These are phyloP conservation scores for Cerioporus squamosus DNA, from an alignment of 1,284 basidiomycete species.

Conservation along the genomic window DNA sequence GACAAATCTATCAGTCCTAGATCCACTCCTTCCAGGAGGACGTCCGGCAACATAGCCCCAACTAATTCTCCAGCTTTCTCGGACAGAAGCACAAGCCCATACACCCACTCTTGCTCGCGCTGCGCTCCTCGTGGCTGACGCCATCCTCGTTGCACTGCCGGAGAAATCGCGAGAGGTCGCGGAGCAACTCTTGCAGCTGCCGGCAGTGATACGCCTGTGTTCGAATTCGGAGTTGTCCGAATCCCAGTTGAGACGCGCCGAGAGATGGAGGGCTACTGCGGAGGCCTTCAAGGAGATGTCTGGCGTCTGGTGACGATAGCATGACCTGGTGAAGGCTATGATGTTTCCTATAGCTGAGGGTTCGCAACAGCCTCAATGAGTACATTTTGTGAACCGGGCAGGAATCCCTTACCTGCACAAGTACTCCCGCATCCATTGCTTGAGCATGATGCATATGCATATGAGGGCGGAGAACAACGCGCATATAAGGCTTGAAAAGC, in stretches of 20 bases:
- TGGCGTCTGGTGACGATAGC: slow-evolving; percentile 2
- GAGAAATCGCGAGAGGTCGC: slow-evolving; percentile 11
- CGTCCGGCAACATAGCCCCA: slow-evolving; percentile 1
- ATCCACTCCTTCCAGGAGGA: slow-evolving; percentile 11
- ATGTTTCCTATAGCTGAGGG: slow-evolving; percentile 6
- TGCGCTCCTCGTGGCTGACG: neutral
- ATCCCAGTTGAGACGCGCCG: neutral
- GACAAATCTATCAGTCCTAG: slow-evolving; percentile 10
- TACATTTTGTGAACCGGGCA: neutral
- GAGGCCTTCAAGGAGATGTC: slow-evolving; percentile 16
- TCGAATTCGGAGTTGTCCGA: neutral
- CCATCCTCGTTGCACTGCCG: slow-evolving; percentile 9
- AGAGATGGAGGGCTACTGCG: slow-evolving; percentile 9
- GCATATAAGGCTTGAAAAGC: slow-evolving; percentile 28
- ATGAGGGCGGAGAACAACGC: slow-evolving; percentile 26
- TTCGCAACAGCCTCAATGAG: neutral
- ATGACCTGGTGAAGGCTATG: slow-evolving; percentile 8
- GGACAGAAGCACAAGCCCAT: slow-evolving; percentile 5
- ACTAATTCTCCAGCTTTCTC: slow-evolving; percentile 9
- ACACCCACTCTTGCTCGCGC: slow-evolving; percentile 4
- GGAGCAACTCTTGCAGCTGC: slow-evolving; percentile 9
- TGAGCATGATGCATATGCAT: slow-evolving; percentile 26
- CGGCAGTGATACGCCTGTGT: neutral
- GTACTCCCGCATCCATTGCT: slow-evolving; percentile 29
- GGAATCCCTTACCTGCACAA: too few relatives aligned